phyloP scores from a whole-genome alignment of 192 early-diverging fungal genomes.

The Funneliformis mosseae region DNA sequence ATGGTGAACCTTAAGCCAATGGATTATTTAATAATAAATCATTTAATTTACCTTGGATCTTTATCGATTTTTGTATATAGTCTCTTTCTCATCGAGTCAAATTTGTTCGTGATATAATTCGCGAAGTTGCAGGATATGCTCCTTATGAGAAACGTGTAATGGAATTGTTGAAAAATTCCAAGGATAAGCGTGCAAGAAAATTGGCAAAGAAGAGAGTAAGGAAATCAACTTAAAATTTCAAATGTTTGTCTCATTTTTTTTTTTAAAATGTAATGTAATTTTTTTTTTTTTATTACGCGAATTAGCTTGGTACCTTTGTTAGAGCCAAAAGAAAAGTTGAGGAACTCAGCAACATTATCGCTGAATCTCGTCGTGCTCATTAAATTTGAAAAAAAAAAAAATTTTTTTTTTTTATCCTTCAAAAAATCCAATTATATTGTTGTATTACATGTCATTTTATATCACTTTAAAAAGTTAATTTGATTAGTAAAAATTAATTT shows the following conservation, averaged over 20 bases:
- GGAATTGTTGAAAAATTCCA: constrained; percentile 99
- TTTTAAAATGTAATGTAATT: neutral
- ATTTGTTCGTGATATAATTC: constrained; percentile 93
- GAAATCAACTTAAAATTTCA: constrained; percentile 8
- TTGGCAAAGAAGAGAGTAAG: constrained; percentile 93
- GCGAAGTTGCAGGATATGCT: constrained; percentile 96
- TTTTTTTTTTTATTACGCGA: neutral
- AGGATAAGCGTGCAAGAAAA: constrained; percentile 99
- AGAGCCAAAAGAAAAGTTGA: constrained; percentile 99
- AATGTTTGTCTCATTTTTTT: constrained; percentile 2
- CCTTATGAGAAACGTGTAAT: constrained; percentile 99
- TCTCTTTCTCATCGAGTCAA: constrained; percentile 73
- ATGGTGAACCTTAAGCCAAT: too few relatives aligned
- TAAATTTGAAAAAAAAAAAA: neutral
- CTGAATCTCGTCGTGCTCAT: constrained; percentile 81
- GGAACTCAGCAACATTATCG: constrained; percentile 91
- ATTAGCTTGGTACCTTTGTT: constrained; percentile 89
- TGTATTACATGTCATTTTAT: too few relatives aligned
- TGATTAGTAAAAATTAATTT: too few relatives aligned
- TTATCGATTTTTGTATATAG: constrained; percentile 39
- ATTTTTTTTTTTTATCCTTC: neutral
- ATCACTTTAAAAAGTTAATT: too few relatives aligned
- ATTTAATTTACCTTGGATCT: neutral
- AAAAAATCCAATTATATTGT: too few relatives aligned
- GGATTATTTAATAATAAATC: too few relatives aligned